Evolutionary conservation across 495 filamentous ascomycete species (phyloP), one percentile per base, ranked within the genome.

Genomic region (Sordaria brevicollis): DNA sequence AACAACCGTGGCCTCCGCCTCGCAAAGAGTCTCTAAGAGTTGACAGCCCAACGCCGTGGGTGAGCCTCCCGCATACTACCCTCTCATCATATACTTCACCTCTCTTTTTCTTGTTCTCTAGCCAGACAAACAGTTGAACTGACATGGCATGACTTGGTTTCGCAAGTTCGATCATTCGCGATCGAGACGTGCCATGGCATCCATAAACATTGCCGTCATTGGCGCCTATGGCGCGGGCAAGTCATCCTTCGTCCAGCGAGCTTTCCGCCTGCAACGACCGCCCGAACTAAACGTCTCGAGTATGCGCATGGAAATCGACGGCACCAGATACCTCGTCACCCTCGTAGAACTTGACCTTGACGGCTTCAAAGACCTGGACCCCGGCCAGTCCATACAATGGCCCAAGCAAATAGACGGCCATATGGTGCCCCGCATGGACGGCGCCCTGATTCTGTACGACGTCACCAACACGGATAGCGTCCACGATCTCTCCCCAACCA

Each of bases 201-300:
- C 90, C 76, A 88, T 97, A 75, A 94, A 92, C 75, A 92, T 98
- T 76, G 92, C 89, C 36, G 89, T 98, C 31, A 87, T 97, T 74
- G 95, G 95, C 67, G 86, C 87, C 73, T 83, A 87, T 73, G 89
- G 89, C 66, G 91, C 92, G 37, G 94, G 94, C 73, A 97, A 98
- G 81, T 93, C 92, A 65, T 91, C 91, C 29, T 97, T 98, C 74
- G 91, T 97, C 70, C 90, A 92, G 75, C 88, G 86, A 68, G 91
- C 92, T 11, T 81, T 95, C 74, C 90, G 92, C 43, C 82, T 94
- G 71, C 88, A 87, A 70, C 80, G 80, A 38, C 79, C 86, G 1
- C 84, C 90, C 4, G 79, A 79, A 36, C 74, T 81, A 35, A 88
- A 89, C 62, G 79, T 84, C 54, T 84, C 86, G 34, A 87, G 83